Evolutionary conservation across 2,329 filamentous ascomycete species (phyloP).

Genomic region (Lasiodiplodia hormozganensis): DNA sequence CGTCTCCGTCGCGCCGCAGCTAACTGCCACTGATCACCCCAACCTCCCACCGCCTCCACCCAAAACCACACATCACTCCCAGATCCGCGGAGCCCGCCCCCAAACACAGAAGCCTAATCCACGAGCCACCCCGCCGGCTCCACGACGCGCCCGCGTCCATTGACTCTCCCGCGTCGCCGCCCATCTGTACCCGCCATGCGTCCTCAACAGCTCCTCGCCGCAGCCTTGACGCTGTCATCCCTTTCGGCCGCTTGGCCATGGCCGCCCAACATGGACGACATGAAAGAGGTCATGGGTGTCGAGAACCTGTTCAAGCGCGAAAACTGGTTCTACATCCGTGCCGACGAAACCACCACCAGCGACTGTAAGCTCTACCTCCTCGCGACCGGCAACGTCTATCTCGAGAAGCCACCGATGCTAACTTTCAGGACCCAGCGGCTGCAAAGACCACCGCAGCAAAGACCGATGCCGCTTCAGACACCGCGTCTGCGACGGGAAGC

Average conservation of each 20-base stretch:
- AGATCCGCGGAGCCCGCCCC: conserved; percentile 15
- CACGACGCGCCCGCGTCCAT: conserved; percentile 21
- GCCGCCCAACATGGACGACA: conserved; percentile 26
- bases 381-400: not conserved
- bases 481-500: conserved; percentile 3
- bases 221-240: conserved; percentile 46
- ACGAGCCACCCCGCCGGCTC: conserved; percentile 3
- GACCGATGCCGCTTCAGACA: not conserved
- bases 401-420: not conserved
- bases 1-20: conserved; percentile 18
- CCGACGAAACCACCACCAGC: not conserved
- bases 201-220: conserved; percentile 47
- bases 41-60: conserved; percentile 20
- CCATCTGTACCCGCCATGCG: conserved; percentile 38
- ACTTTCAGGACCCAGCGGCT: not conserved
- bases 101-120: not conserved
- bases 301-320: conserved; percentile 24
- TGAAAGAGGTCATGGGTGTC: conserved; percentile 28
- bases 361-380: conserved; percentile 14
- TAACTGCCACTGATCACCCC: not conserved
- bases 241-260: conserved; percentile 42
- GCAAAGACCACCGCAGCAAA: not conserved
- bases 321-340: conserved; percentile 13
- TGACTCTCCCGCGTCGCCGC: conserved; percentile 7
- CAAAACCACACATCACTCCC: conserved; percentile 5